phyloP scores from a whole-genome alignment of 2,329 filamentous ascomycete genomes.

The Clarireedia sp. region DNA sequence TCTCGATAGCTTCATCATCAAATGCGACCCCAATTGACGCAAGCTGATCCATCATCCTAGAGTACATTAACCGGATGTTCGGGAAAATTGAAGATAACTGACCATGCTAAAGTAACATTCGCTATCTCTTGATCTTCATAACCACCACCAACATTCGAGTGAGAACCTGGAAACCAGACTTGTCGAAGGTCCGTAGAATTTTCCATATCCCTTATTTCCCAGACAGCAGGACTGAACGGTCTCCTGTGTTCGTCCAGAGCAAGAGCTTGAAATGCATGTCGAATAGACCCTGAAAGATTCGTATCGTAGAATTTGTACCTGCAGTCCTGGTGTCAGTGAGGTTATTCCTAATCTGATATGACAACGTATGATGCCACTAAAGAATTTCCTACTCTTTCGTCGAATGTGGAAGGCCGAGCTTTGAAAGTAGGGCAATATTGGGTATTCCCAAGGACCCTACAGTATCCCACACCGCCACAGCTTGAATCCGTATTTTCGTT shows the following conservation, averaged over 20 bases:
- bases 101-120: conserved; percentile 41
- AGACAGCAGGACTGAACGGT: conserved; percentile 34
- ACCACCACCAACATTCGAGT: conserved; percentile 41
- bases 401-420: conserved; percentile 31
- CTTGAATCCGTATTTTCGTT: conserved; percentile 34
- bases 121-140: conserved; percentile 40
- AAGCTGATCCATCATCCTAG: conserved; percentile 42
- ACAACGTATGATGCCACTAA: background rate
- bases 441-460: conserved; percentile 33
- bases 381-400: conserved; percentile 20
- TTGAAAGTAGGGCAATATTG: conserved; percentile 32
- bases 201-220: conserved; percentile 27
- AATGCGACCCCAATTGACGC: conserved; percentile 30
- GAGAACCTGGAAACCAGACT: conserved; percentile 40
- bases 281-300: conserved; percentile 34
- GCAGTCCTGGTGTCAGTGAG: background rate
- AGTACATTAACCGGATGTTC: conserved; percentile 29
- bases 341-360: background rate
- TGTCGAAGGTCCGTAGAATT: conserved; percentile 29
- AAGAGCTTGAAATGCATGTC: conserved; percentile 43
- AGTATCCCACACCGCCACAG: conserved; percentile 44
- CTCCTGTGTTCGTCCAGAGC: conserved; percentile 41
- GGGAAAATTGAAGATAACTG: conserved; percentile 28
- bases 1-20: conserved; percentile 29
- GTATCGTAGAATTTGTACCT: conserved; percentile 36